Base-by-base conservation (phyloP, 2,329 filamentous ascomycete genomes). In the Penicillium rolfsii region DNA sequence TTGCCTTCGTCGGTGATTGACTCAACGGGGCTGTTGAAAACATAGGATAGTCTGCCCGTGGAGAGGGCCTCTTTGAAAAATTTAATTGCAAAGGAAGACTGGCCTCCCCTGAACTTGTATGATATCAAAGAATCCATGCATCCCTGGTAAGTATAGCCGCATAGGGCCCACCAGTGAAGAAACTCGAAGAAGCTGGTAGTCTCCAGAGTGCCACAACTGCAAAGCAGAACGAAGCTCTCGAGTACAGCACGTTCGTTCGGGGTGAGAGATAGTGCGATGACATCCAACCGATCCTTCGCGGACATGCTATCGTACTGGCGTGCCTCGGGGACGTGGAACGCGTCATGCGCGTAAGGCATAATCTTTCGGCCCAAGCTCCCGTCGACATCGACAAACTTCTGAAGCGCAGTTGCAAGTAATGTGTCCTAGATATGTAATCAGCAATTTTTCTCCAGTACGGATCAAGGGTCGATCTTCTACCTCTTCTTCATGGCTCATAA, bases 371-470 rank as follows among this genome's bases (percentile, higher is more conserved):
- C 79, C 54, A 69, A 66, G 4, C 65, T 64, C 0, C 81, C 81
- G 58, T 83, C 82, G 3, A 83, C 73, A 43, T 83, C 80, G 41
- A 80, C 75, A 16, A 83, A 76, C 24, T 83, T 83, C 5, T 72
- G 69, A 1, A 82, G 57, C 0, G 70, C 77, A 43, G 69, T 67
- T 57, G 71, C 67, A 52, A 75, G 75, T 0, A 79, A 62, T 8
- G 58, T 57, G 48, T 76, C 77, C 64, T 80, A 36, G 8, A 16
- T 7, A 4, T 6, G n/a, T 30, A n/a, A 24, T 48, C 45, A 48
- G 26, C 26, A n/a, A 30, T 30, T 48, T 8, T 3, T 14, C 7
- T 2, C 5, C 8, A 3, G 9, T 2, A 8, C 7, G 16, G 7
- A 19, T 6, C 28, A 2, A 30, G 28, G 3, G 1, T 5, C 16